Evolutionary conservation across 768 basidiomycete genomes (phyloP), one percentile per base, ranked within the genome.

Genomic region (Leucosporidium scottii): DNA sequence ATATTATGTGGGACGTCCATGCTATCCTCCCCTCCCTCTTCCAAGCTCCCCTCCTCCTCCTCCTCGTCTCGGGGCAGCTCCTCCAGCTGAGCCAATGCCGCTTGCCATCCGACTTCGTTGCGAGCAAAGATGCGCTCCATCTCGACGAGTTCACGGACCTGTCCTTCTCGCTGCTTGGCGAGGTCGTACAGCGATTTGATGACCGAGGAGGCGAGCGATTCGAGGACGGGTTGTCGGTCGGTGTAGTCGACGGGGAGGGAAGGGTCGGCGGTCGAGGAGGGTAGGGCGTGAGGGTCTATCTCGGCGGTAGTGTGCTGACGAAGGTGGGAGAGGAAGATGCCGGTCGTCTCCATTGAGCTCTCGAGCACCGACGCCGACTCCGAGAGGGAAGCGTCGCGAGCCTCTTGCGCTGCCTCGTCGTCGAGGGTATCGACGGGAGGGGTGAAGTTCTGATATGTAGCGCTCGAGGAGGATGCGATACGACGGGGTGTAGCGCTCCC

Each of bases 41-140:
- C 79, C n/a, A n/a, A n/a, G n/a, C n/a, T n/a, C 28, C 78, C 74
- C 23, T 82, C 82, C 56, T 80, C 82, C 15, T 84, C 81, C 30
- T 78, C 81, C 59, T 18, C 49, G 3, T 73, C 65, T 21, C 34
- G 36, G 31, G 64, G 58, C 12, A 65, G 80, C 65, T 82, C 85
- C 21, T 91, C 88, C 61, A 92, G 79, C 71, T 82, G 81, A 17
- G 85, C 84, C 15, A 93, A 81, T 15, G 84, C 85, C 49, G 91
- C 90, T 49, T 80, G 83, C 25, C 90, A 90, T 49, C 88, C 87
- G 23, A 89, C 84, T 77, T 91, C 89, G 7, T 90, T 88, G 76
- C 85, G 85, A 72, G 84, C 83, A 75, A 93, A 85, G 78, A 91
- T 87, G 61, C 89, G 84, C 74, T 92, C 90, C 75, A 83, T 87